These are phyloP conservation scores for Aschersonia sp. DNA, from an alignment of 2,329 filamentous ascomycete genomes.

Conservation along the genomic window DNA sequence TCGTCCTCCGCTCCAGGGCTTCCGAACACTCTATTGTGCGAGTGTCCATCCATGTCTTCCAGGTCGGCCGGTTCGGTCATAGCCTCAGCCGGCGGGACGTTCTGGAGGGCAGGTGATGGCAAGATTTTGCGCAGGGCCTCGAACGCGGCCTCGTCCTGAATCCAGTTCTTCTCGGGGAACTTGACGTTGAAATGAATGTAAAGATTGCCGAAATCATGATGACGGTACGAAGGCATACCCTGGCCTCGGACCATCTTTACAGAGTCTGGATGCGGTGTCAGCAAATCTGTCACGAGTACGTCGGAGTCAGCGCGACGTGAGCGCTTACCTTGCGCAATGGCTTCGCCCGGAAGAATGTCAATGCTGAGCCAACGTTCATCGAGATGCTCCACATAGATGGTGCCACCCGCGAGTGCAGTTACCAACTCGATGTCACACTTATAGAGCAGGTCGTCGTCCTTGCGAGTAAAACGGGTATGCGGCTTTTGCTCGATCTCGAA, in stretches of 20 bases:
- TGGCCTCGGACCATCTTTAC: conserved; percentile 92
- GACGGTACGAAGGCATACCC: conserved; percentile 91
- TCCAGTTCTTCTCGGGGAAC: conserved; percentile 73
- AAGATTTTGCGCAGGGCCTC: conserved; percentile 71
- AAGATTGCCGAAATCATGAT: conserved; percentile 90
- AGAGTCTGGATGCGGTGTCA: conserved; percentile 45
- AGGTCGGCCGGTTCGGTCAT: conserved; percentile 87
- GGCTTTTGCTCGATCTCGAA: conserved; percentile 99
- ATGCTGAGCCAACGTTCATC: conserved; percentile 95
- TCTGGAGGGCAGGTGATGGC: conserved; percentile 50
- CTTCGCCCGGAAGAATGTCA: conserved; percentile 85
- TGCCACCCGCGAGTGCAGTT: conserved; percentile 83
- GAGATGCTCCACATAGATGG: conserved; percentile 85
- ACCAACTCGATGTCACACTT: conserved; percentile 91
- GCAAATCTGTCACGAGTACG: background rate
- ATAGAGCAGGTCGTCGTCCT: conserved; percentile 92
- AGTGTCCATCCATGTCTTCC: conserved; percentile 64
- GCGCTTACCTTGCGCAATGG: conserved; percentile 72
- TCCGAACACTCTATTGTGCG: conserved; percentile 52
- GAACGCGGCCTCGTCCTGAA: conserved; percentile 52
- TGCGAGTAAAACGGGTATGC: conserved; percentile 87
- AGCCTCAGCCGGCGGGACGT: conserved; percentile 59
- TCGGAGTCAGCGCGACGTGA: background rate
- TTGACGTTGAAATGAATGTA: conserved; percentile 97
- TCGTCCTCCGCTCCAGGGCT: conserved; percentile 51